Evolutionary conservation across 768 basidiomycete species (phyloP), one percentile per base, ranked within the genome.

Genomic region (Lactarius quietus): DNA sequence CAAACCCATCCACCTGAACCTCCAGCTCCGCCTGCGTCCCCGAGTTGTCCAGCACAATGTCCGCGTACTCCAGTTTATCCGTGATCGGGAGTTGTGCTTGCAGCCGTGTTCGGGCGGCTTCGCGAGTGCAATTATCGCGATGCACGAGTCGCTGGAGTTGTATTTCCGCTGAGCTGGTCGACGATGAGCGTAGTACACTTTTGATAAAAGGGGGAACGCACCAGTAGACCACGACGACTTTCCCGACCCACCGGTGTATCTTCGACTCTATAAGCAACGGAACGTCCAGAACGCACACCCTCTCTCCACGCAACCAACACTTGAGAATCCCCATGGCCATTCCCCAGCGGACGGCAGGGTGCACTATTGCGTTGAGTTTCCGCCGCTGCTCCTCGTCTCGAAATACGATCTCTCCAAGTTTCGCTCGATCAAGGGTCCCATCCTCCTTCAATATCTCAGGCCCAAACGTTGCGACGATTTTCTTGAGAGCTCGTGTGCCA

Each of bases 211-310:
- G 59, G 56, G 23, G 28, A 23, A 77, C 84, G 57, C 61, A 97
- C 96, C 95, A 97, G 73, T 93, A 95, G 6, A 97, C 95, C 12
- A 99, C 88, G 3, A 95, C 81, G 28, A 98, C 86, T 67, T 83
- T 82, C 4, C 88, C 94, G 53, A 95, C 89, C 82, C 84, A 89
- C 72, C 83, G 85, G 85, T 89, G 93, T 41, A 98, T 73, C 2
- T 88, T 88, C 0, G 90, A 87, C 74, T 99, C 97, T 63, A 99
- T 88, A 62, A 99, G 78, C 58, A 98, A 77, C 36, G 97, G 97
- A 6, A 97, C 91, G 74, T 98, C 97, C 69, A 98, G 76, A 3
- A 98, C 81, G 67, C 89, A 92, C 43, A 90, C 79, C 72, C 83
- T 88, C 71, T 92, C 79, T 8, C 97, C 96, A 45, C 76, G 77